A percentile compares a stretch with the other conserved stretches of the same genome.
phyloP scores from a whole-genome alignment of 1,139 yeast species.

The Entelexis paramagnoliae region DNA sequence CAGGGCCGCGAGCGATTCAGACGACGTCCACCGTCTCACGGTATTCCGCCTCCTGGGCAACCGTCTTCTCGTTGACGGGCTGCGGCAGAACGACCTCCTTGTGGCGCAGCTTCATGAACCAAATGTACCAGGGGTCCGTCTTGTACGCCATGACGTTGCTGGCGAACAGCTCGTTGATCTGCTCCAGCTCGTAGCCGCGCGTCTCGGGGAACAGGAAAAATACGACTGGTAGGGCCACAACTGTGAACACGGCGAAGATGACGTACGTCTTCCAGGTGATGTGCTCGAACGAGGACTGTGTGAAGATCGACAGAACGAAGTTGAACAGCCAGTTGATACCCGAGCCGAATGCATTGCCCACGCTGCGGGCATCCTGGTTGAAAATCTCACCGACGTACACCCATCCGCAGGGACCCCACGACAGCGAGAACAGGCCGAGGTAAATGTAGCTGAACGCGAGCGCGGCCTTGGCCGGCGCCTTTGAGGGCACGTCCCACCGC shows the following conservation, averaged over 20 bases:
- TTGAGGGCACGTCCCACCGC: conserved; percentile 17
- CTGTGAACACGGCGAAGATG: conserved; percentile 55
- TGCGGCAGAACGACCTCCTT: conserved; percentile 18
- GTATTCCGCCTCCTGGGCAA: conserved; percentile 7
- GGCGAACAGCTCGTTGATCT: conserved; percentile 22
- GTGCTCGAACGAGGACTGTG: conserved; percentile 45
- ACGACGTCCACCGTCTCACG: conserved; percentile 7
- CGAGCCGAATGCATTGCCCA: conserved; percentile 22
- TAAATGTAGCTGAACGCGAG: conserved; percentile 51
- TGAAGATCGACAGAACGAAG: conserved; percentile 44
- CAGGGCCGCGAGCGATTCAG: neutral
- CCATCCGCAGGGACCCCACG: conserved; percentile 52
- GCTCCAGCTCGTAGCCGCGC: conserved; percentile 31
- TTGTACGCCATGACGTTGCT: conserved; percentile 17
- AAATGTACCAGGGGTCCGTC: conserved; percentile 18
- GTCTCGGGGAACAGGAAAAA: conserved; percentile 59
- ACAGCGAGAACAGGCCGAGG: conserved; percentile 44
- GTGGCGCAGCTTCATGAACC: conserved; percentile 13
- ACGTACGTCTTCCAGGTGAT: conserved; percentile 50
- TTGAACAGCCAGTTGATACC: conserved; percentile 47
- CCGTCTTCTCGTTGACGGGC: conserved; percentile 8
- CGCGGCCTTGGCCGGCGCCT: conserved; percentile 21
- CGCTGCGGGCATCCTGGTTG: conserved; percentile 23
- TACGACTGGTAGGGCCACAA: conserved; percentile 45
- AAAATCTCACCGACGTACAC: conserved; percentile 28